Evolutionary conservation across 495 filamentous ascomycete species (phyloP).

Genomic region (Aspergillus coremiiformis): DNA sequence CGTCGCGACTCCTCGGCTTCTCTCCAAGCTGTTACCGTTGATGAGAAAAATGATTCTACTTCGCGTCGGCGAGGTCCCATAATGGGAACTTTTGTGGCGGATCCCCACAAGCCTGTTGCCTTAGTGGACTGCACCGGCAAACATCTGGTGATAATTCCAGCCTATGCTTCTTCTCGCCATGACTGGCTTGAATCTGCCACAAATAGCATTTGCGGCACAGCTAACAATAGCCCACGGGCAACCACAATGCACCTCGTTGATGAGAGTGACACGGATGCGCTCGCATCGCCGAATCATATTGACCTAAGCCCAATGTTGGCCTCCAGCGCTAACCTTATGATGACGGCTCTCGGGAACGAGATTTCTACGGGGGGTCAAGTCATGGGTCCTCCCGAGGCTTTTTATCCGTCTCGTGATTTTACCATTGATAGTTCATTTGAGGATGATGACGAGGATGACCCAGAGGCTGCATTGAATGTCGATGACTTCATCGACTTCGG

Average conservation of each 20-base stretch:
- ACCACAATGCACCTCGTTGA: constrained; percentile 43
- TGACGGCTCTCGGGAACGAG: constrained; percentile 55
- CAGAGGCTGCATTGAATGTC: constrained; percentile 56
- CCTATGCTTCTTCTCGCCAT: constrained; percentile 42
- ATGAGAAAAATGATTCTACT: constrained; percentile 47
- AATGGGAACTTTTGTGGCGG: constrained; percentile 46
- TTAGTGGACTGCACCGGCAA: constrained; percentile 63
- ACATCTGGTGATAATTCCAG: constrained; percentile 60
- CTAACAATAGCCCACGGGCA: constrained; percentile 47
- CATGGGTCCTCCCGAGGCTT: constrained; percentile 68
- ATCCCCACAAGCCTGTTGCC: constrained; percentile 63
- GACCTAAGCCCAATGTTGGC: constrained; percentile 55
- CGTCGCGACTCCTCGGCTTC: constrained; percentile 47
- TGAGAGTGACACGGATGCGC: constrained; percentile 45
- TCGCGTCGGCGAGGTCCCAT: constrained; percentile 49
- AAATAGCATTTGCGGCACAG: constrained; percentile 44
- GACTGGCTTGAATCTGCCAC: constrained; percentile 43
- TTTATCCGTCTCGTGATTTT: constrained; percentile 61
- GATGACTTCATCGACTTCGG: constrained; percentile 69
- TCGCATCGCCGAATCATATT: constrained; percentile 38
- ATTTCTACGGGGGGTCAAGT: constrained; percentile 57
- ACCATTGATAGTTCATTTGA: constrained; percentile 47
- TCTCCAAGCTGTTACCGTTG: constrained; percentile 26
- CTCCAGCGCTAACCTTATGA: constrained; percentile 68
- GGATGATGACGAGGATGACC: constrained; percentile 57